Conservation (phyloP, 2,329 filamentous ascomycete genomes). For the Pseudocercospora musae region DNA sequence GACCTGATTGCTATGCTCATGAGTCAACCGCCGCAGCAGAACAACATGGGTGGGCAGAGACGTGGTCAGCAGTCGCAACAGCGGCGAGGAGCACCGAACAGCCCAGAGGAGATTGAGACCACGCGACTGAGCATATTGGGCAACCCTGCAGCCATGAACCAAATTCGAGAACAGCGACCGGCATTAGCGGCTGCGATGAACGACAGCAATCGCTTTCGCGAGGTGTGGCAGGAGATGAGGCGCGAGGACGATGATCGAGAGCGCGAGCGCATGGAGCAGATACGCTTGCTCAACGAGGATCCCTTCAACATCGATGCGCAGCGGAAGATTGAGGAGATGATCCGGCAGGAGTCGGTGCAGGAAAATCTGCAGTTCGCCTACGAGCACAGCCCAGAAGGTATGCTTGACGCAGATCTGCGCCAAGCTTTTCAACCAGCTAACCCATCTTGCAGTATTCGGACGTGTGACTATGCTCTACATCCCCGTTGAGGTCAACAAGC, state of each 20-base stretch:
- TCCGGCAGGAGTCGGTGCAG: slow-evolving; percentile 87
- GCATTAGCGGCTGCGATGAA: slow-evolving; percentile 73
- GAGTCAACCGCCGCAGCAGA: slow-evolving; percentile 46
- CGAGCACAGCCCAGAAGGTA: slow-evolving; percentile 96
- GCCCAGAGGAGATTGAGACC: slow-evolving; percentile 64
- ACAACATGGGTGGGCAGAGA: slow-evolving; percentile 33
- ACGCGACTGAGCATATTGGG: slow-evolving; percentile 79
- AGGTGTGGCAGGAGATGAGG: slow-evolving; percentile 65
- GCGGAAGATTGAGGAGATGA: slow-evolving; percentile 91
- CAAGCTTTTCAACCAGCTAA: slow-evolving; percentile 6
- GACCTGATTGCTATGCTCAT: slow-evolving; percentile 92
- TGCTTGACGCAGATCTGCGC: slow-evolving; percentile 31
- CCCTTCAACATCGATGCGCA: slow-evolving; percentile 93
- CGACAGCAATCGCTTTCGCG: slow-evolving; percentile 71
- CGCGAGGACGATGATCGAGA: slow-evolving; percentile 70
- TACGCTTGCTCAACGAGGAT: slow-evolving; percentile 83
- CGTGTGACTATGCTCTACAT: slow-evolving; percentile 96
- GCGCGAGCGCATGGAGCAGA: slow-evolving; percentile 74
- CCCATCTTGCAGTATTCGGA: slow-evolving; percentile 68
- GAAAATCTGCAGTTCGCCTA: slow-evolving; percentile 96
- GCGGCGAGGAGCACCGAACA: slow-evolving; percentile 16
- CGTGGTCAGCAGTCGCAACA: slow-evolving; percentile 36
- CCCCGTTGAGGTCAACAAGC: slow-evolving; percentile 88
- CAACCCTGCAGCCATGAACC: slow-evolving; percentile 67
- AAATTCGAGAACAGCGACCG: slow-evolving; percentile 69